Evolutionary conservation across 306 rosid species (phyloP).

Genomic region (Lotus japonicus): DNA sequence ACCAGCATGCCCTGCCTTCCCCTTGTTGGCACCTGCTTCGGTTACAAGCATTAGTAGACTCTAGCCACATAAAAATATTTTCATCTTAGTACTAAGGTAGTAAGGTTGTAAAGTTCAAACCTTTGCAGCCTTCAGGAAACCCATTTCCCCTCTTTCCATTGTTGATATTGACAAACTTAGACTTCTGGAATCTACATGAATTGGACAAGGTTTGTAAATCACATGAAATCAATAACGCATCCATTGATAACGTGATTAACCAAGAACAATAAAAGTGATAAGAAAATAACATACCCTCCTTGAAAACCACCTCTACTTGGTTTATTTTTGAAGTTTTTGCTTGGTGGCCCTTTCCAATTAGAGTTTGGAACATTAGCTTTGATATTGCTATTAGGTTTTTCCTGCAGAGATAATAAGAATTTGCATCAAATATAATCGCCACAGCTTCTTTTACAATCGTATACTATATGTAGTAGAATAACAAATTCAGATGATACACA

Average conservation of each 20-base stretch:
- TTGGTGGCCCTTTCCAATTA: conserved; percentile 41
- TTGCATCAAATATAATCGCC: not conserved
- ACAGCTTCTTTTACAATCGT: not conserved
- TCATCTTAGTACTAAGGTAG: not conserved
- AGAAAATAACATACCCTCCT: conserved; percentile 38
- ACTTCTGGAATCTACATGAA: conserved; percentile 61
- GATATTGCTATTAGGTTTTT: conserved; percentile 20
- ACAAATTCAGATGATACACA: not conserved
- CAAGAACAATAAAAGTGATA: not conserved
- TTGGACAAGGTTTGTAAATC: conserved; percentile 7
- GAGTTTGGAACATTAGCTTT: conserved; percentile 45
- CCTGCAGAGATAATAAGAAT: conserved; percentile 40
- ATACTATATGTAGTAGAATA: not conserved
- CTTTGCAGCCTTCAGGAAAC: conserved; percentile 48
- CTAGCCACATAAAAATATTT: conserved; percentile 12
- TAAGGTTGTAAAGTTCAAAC: conserved; percentile 36
- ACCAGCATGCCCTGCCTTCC: conserved; percentile 34
- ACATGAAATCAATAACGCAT: not conserved
- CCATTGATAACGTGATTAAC: conserved; percentile 2
- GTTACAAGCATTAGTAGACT: conserved; percentile 8
- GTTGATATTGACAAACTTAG: conserved; percentile 45
- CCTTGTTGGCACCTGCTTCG: conserved; percentile 47
- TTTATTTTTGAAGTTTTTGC: conserved; percentile 42
- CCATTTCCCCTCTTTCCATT: conserved; percentile 40
- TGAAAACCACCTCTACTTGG: conserved; percentile 40